phyloP scores from a whole-genome alignment of 2,329 filamentous ascomycete genomes.

The Arthrobotrys megalospora region DNA sequence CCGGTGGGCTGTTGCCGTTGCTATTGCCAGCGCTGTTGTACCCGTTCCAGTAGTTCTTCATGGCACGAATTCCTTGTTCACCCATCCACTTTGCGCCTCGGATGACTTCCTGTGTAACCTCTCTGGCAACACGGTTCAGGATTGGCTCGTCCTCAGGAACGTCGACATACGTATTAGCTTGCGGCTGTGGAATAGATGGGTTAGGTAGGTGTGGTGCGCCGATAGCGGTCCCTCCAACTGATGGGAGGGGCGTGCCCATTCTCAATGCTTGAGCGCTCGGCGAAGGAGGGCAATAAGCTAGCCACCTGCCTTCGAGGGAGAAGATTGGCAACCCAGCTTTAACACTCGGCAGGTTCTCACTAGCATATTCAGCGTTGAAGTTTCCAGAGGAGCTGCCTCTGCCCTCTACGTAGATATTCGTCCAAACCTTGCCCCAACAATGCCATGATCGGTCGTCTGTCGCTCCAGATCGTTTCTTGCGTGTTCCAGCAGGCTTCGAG shows the following conservation, averaged over 20 bases:
- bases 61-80: constrained; percentile 82
- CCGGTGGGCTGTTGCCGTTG: constrained; percentile 53
- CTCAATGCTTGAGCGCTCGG: constrained; percentile 68
- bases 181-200: constrained; percentile 78
- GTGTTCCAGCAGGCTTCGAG: constrained; percentile 36
- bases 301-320: constrained; percentile 80
- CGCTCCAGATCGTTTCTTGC: constrained; percentile 58
- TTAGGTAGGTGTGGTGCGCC: constrained; percentile 73
- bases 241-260: constrained; percentile 75
- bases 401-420: constrained; percentile 78
- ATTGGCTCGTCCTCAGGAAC: constrained; percentile 80
- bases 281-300: constrained; percentile 80
- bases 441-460: constrained; percentile 68
- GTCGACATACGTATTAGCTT: constrained; percentile 78
- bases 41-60: constrained; percentile 85
- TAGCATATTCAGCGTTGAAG: constrained; percentile 44
- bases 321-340: constrained; percentile 76
- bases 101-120: constrained; percentile 83
- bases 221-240: constrained; percentile 77
- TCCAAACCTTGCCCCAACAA: constrained; percentile 94
- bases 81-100: constrained; percentile 82
- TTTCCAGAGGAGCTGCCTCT: constrained; percentile 69
- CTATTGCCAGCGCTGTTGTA: constrained; percentile 66
- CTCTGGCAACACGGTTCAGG: constrained; percentile 82
- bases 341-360: constrained; percentile 66